Conservation (phyloP, 2,329 filamentous ascomycete genomes). For the Fusarium sp. region DNA sequence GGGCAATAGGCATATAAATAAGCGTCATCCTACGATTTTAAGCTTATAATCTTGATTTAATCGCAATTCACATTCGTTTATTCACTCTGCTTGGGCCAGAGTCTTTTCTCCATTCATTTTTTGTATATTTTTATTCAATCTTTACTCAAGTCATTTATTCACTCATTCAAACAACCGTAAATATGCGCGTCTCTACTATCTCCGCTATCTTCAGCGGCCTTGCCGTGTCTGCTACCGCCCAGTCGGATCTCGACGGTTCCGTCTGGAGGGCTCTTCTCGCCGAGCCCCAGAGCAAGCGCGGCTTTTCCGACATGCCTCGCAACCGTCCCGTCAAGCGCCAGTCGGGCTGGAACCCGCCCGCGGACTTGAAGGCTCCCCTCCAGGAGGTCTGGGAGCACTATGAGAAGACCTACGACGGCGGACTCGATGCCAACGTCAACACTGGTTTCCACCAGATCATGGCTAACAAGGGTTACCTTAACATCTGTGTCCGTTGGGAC, state of each 20-base stretch:
- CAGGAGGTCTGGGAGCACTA: slow-evolving; percentile 36
- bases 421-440: slow-evolving; percentile 41
- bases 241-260: slow-evolving; percentile 32
- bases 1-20: neutral
- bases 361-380: slow-evolving; percentile 17
- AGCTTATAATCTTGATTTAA: neutral
- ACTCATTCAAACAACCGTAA: neutral
- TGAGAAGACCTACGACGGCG: slow-evolving; percentile 25
- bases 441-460: slow-evolving; percentile 50
- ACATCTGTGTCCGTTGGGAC: slow-evolving; percentile 58
- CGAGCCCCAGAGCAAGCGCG: slow-evolving; percentile 3
- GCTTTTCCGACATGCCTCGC: neutral
- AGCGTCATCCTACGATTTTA: neutral
- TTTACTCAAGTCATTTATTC: neutral
- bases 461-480: slow-evolving; percentile 47
- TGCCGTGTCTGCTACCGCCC: slow-evolving; percentile 8
- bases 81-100: slow-evolving; percentile 21
- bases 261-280: slow-evolving; percentile 34
- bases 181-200: slow-evolving; percentile 16
- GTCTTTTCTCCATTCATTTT: neutral
- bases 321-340: slow-evolving; percentile 37
- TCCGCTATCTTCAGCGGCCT: slow-evolving; percentile 13
- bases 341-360: slow-evolving; percentile 35
- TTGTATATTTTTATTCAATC: slow-evolving; percentile 5
- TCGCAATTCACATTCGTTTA: neutral